Conservation (phyloP, 768 basidiomycete genomes). For the Tylopilus subfusipes region DNA sequence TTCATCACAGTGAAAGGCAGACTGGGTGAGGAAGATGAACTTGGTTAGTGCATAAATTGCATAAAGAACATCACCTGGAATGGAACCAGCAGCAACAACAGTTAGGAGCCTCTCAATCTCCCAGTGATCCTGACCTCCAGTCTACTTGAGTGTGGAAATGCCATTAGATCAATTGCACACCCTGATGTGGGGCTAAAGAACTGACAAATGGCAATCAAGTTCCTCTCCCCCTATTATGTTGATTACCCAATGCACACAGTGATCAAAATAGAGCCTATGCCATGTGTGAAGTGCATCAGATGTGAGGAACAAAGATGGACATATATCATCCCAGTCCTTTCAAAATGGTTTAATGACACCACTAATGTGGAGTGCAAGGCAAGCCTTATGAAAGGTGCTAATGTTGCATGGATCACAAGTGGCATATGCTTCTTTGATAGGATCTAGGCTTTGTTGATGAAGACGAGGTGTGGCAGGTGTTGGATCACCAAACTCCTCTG, state of each 20-base stretch:
- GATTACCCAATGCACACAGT: conserved; percentile 2
- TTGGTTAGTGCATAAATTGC: conserved; percentile 36
- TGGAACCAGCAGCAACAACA: conserved; percentile 7
- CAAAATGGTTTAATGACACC: conserved; percentile 31
- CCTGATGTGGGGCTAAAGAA: conserved; percentile 17
- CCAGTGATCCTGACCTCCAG: not conserved
- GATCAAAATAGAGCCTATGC: conserved; percentile 26
- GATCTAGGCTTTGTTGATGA: not conserved
- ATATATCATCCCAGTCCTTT: conserved; percentile 21
- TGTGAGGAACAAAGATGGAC: conserved; percentile 22
- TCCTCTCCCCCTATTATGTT: not conserved
- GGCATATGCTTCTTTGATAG: conserved; percentile 1
- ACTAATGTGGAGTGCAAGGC: not conserved
- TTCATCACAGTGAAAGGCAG: not conserved
- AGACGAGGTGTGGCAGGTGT: not conserved
- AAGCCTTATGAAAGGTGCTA: not conserved
- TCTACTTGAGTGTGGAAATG: conserved; percentile 6
- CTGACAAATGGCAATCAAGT: conserved; percentile 24
- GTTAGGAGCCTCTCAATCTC: conserved; percentile 6
- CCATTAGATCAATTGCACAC: not conserved
- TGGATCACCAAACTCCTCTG: not conserved
- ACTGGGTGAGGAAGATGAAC: conserved; percentile 38
- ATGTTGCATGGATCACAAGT: not conserved
- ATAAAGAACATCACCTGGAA: conserved; percentile 26
- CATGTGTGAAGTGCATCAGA: not conserved